A percentile compares a stretch with the other conserved stretches of the same genome.
phyloP scores from a whole-genome alignment of 1,139 yeast genomes.

The Nakaseomyces glabratus region DNA sequence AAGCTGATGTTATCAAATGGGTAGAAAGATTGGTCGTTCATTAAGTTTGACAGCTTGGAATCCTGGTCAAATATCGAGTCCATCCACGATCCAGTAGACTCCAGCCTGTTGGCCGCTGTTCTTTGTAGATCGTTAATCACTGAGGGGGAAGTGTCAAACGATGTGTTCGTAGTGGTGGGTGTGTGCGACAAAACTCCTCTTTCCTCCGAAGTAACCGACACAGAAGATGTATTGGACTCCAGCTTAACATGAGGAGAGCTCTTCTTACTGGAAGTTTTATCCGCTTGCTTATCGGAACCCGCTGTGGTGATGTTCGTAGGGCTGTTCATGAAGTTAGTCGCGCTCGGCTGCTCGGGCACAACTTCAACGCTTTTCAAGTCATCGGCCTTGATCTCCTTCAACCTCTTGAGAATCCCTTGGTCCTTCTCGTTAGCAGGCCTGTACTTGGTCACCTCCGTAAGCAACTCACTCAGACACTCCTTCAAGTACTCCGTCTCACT shows the following conservation, averaged over 20 bases:
- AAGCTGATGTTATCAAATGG: neutral
- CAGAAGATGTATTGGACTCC: no score
- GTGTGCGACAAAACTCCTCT: no score
- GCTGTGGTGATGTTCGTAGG: no score
- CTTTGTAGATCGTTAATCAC: no score
- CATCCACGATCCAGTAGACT: constrained; percentile 5
- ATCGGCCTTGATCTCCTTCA: constrained; percentile 2
- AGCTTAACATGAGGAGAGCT: no score
- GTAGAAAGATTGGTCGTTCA: neutral
- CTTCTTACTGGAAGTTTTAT: no score
- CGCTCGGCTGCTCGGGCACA: neutral
- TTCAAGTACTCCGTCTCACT: constrained; percentile 67
- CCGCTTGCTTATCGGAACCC: no score
- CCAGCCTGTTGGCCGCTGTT: neutral
- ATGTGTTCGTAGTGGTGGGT: no score
- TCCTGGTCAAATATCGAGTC: constrained; percentile 5
- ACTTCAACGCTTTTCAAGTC: neutral
- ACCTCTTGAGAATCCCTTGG: constrained; percentile 3
- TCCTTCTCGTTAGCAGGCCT: constrained; percentile 32
- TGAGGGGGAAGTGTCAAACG: no score
- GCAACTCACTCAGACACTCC: constrained; percentile 66
- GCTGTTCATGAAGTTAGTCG: neutral
- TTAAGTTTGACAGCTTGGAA: neutral
- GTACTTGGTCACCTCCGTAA: constrained; percentile 60
- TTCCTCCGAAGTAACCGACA: no score